These are phyloP conservation scores for Talaromyces sp. DNA, from an alignment of 2,329 filamentous ascomycete genomes.

Conservation along the genomic window DNA sequence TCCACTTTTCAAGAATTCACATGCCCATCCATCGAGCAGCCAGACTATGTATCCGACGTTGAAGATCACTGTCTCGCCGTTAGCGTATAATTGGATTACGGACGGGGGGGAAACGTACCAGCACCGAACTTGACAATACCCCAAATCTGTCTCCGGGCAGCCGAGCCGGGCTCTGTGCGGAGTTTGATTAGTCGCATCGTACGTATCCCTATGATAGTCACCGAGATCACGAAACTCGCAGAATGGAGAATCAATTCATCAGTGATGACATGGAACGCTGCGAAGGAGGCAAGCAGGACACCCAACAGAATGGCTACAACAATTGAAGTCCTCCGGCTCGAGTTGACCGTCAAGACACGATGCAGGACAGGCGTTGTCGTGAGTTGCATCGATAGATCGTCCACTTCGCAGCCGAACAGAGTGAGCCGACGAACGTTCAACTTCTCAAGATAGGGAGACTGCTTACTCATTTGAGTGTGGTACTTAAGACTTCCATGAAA, in stretches of 20 bases:
- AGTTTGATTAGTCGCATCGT: constrained; percentile 31
- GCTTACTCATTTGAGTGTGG: constrained; percentile 18
- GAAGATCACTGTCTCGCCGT: constrained; percentile 30
- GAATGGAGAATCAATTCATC: constrained; percentile 47
- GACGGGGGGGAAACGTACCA: background rate
- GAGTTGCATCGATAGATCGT: constrained; percentile 46
- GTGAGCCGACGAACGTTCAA: background rate
- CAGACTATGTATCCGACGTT: constrained; percentile 42
- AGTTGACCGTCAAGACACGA: constrained; percentile 41
- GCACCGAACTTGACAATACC: constrained; percentile 3
- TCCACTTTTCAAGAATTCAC: constrained; percentile 28
- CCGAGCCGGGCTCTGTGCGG: background rate
- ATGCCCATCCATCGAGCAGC: constrained; percentile 42
- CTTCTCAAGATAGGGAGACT: no score
- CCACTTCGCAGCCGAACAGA: constrained; percentile 27
- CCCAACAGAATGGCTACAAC: background rate
- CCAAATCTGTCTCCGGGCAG: background rate
- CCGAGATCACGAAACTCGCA: constrained; percentile 35
- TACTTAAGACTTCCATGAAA: constrained; percentile 18
- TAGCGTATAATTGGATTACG: background rate
- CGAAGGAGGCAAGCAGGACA: constrained; percentile 31
- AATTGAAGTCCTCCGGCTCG: constrained; percentile 27
- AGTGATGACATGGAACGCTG: constrained; percentile 46
- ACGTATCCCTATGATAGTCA: constrained; percentile 37
- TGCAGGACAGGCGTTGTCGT: constrained; percentile 44